Evolutionary conservation across 768 basidiomycete species (phyloP).

Genomic region (Lactifluus pinguis): DNA sequence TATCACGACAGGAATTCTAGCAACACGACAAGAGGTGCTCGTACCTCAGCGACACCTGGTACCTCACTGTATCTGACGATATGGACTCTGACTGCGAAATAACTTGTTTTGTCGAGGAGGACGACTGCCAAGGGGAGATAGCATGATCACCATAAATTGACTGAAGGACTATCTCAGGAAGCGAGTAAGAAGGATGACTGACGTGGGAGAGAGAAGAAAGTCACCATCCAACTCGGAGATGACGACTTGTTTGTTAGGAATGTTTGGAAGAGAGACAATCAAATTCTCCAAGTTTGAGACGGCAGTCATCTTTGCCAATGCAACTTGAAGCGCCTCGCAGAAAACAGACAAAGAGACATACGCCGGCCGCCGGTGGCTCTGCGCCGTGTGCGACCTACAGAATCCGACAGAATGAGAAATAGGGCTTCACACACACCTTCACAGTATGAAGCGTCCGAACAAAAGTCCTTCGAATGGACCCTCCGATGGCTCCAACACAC

Average conservation of each 20-base stretch:
- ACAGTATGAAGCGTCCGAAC: constrained; percentile 11
- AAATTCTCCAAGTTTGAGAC: neutral
- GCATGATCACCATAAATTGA: constrained; percentile 73
- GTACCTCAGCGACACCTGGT: constrained; percentile 58
- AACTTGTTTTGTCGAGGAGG: constrained; percentile 16
- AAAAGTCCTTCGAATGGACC: neutral
- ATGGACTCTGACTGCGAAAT: constrained; percentile 1
- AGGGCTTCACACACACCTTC: neutral
- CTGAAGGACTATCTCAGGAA: constrained; percentile 46
- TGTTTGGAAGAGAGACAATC: neutral
- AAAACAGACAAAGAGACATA: neutral
- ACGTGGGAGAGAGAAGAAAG: neutral
- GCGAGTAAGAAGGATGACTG: neutral
- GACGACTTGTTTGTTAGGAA: constrained; percentile 9
- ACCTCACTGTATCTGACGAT: constrained; percentile 41
- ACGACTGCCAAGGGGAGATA: constrained; percentile 48
- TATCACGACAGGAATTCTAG: neutral
- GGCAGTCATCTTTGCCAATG: neutral
- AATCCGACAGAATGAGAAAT: neutral
- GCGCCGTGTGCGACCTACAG: too few relatives aligned
- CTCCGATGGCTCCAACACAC: neutral
- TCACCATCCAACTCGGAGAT: constrained; percentile 18
- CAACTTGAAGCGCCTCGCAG: neutral
- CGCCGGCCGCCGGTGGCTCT: too few relatives aligned
- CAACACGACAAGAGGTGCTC: constrained; percentile 20